Evolutionary conservation across 257 asterid genomes (phyloP), one percentile per base, ranked within the genome.

Genomic region (Lithospermum erythrorhizon): DNA sequence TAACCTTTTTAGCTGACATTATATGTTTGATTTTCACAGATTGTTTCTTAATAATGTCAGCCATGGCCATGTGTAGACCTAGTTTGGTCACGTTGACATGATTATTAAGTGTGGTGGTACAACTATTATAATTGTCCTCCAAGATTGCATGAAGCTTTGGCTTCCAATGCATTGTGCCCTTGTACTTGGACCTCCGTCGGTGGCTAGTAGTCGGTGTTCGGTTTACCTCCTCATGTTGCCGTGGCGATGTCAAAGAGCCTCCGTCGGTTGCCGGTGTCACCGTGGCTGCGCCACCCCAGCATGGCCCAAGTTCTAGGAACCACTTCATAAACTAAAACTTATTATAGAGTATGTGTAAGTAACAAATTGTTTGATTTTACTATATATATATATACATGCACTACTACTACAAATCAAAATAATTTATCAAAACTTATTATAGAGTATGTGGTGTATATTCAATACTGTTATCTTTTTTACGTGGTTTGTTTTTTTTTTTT

Each of bases 101-200:
- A 41, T 41, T 41, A 53, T 41, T 41, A 18, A 41, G 2, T 41
- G 27, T 5, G 24, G 2, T 35, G 58, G 63, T 16, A 29, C 64
- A 74, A n/a, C 52, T 59, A 59, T 74, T 35, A 29, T 64, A 75
- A n/a, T 54, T 59, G 59, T 74, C 75, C 67, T 83, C 90, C 1
- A 79, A 68, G 30, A 83, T 83, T 3, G 52, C 72, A 7, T 61
- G 73, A 45, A 83, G 87, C 49, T 64, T 75, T 9, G 90, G 87
- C 62, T 76, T 74, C 90, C 90, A 80, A 24, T 75, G 61, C 41
- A 41, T 58, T 0, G 52, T 55, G 3, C 30, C 64, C 58, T 67
- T 37, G 54, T 67, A 62, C 49, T 61, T n/a, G 29, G 75, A 10
- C 58, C 61, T 48, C 24, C 17, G 63, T 52, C 65, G 54, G 30